Percentiles rank a stretch among this genome's conserved stretches.
Conservation (phyloP, 805 yeast species). For the Diddensiella caesifluorescens region DNA sequence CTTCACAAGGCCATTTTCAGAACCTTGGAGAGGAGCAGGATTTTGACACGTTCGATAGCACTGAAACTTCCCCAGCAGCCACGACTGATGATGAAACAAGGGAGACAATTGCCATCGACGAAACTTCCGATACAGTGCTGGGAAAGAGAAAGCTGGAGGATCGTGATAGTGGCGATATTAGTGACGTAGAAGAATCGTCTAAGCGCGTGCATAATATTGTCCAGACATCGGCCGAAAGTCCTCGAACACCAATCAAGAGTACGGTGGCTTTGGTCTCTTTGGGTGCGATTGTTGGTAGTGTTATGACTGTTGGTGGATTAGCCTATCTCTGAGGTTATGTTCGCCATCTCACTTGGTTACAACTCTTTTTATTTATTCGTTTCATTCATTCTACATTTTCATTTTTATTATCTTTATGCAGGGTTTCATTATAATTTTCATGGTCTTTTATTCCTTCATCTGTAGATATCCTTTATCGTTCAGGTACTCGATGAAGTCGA, state of each 20-base stretch:
- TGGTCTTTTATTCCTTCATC: not conserved
- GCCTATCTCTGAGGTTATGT: too few relatives aligned
- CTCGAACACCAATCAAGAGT: too few relatives aligned
- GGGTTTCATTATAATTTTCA: not conserved
- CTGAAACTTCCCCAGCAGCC: not conserved
- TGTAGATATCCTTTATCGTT: constrained; percentile 5
- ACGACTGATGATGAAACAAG: too few relatives aligned
- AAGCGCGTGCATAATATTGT: too few relatives aligned
- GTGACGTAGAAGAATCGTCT: too few relatives aligned
- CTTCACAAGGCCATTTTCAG: not conserved
- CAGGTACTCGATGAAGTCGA: constrained; percentile 31
- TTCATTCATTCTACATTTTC: not conserved
- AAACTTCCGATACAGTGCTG: too few relatives aligned
- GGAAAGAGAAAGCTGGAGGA: too few relatives aligned
- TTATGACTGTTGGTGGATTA: not conserved
- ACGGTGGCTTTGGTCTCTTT: too few relatives aligned
- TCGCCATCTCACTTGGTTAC: constrained; percentile 5
- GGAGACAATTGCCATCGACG: too few relatives aligned
- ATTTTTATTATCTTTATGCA: not conserved
- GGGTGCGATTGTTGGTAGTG: not conserved
- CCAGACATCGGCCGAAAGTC: too few relatives aligned
- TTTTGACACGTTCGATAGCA: not conserved
- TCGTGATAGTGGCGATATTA: too few relatives aligned
- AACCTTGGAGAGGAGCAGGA: not conserved
- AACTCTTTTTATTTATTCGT: not conserved